phyloP scores from a whole-genome alignment of 78 protist species.

The Cavenderia fasciculata region DNA sequence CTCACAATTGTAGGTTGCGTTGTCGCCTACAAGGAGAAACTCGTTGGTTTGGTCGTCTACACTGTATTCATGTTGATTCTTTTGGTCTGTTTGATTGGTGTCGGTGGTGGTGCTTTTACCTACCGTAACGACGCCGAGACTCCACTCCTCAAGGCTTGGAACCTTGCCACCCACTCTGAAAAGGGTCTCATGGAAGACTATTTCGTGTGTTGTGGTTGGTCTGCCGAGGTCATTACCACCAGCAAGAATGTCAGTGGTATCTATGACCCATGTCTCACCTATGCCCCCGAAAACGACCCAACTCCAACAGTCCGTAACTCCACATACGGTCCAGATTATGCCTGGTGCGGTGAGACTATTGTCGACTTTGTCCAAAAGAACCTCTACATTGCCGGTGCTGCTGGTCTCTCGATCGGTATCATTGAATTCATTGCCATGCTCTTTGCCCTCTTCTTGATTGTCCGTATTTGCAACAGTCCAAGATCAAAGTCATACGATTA shows the following conservation, averaged over 20 bases:
- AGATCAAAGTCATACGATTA: conserved; percentile 59
- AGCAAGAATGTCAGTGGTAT: too few relatives aligned
- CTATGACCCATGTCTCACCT: too few relatives aligned
- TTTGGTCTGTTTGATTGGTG: conserved; percentile 57
- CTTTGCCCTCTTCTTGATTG: conserved; percentile 63
- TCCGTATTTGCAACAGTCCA: conserved; percentile 41
- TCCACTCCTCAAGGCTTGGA: background rate
- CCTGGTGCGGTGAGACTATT: background rate
- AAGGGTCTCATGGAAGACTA: background rate
- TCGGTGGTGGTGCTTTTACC: conserved; percentile 57
- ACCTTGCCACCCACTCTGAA: background rate
- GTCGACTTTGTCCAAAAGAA: background rate
- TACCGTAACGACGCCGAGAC: conserved; percentile 1
- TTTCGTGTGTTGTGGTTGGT: conserved; percentile 37
- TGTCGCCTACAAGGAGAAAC: conserved; percentile 52
- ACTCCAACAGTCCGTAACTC: background rate
- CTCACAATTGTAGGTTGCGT: conserved; percentile 43
- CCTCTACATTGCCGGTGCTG: conserved; percentile 38
- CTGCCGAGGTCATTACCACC: background rate
- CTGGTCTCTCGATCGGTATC: conserved; percentile 64
- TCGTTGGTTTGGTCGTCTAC: conserved; percentile 47
- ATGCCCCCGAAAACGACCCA: too few relatives aligned
- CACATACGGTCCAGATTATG: background rate
- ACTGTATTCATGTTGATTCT: conserved; percentile 43
- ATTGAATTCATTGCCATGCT: conserved; percentile 53